Base-by-base conservation (phyloP, 2,329 filamentous ascomycete genomes). In the Stachybotrys chartarum region DNA sequence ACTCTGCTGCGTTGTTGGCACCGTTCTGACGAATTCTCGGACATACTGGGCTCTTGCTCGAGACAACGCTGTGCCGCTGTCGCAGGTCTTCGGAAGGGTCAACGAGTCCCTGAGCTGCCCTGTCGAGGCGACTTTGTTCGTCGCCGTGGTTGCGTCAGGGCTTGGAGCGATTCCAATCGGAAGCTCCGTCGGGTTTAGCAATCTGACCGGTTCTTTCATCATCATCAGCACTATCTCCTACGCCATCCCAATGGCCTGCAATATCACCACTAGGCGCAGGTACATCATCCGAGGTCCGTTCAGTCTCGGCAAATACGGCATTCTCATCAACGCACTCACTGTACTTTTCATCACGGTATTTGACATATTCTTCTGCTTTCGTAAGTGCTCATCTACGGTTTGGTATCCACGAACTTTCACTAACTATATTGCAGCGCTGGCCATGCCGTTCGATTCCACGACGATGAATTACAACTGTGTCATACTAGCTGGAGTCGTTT, bases 401-500 rank as follows among this genome's bases (percentile, higher is more conserved):
- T 3, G 17, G 14, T 42, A 42, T 10, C 35, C 35, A 42, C 10
- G 24, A 24, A 24, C 24, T 24, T 24, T 24, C 24, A 42, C 35
- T 42, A 14, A 42, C 35, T 14, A 6, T 10, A 3, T 35, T 1
- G 6, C 14, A 65, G 63, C 63, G 39, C 51, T 63, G 3, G 58
- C 60, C 0, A 7, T 64, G 1, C 63, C 63, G 1, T 59, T 65
- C 6, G 62, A 64, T 50, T 52, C 50, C 0, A 58, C 61, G 0
- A 62, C 63, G 0, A 65, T 65, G 63, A 65, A 65, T 8, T 65
- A 65, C 10, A 65, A 65, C 14, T 65, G 57, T 1, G 63, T 65
- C 0, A 65, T 65, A 42, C 51, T 65, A 0, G 53, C 44, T 3
- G 63, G 63, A 0, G 50, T 65, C 0, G 45, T 62, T 3, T 49